Evolutionary conservation across 2,329 filamentous ascomycete species (phyloP), one percentile per base, ranked within the genome.

Genomic region (Fusarium mundagurra): DNA sequence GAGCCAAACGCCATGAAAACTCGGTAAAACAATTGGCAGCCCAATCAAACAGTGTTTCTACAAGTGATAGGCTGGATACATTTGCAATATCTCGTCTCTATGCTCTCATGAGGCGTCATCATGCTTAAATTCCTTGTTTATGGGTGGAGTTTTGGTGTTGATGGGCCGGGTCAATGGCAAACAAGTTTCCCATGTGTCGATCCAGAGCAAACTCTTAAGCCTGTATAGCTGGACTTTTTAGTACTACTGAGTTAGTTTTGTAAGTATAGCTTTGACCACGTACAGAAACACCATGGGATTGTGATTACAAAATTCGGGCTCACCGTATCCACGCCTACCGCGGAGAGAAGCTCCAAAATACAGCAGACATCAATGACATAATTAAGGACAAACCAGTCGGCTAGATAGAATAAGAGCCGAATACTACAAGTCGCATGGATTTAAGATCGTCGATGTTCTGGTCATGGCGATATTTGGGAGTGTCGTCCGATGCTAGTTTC

Each of bases 1-100:
- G 31, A 50, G 43, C 34, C 48, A 55, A 54, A 45, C 66, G 55
- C 64, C 41, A 62, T 69, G 16, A 9, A 54, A 20, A 24, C 36
- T 34, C 20, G 18, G 17, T 8, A 14, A 29, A 17, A n/a, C 29
- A 6, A 7, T 11, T 20, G 18, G 13, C 18, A n/a, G 22, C 5
- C 41, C 41, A 54, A 54, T 54, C 18, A n/a, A 12, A 9, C 31
- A 16, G 18, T 20, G 9, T 5, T 3, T 44, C 6, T 20, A 31
- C 9, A 1, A 16, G 12, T 4, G 4, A 11, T 12, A 16, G 6
- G 16, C 31, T 13, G 34, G 14, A 13, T 10, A 1, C 17, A 17
- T 8, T 16, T 29, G 2, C 8, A 13, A 20, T 8, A 18, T 14
- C 13, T 5, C 6, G 2, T 16, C 22, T 6, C 17, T 4, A n/a